These are phyloP conservation scores for Penstemon barbatus DNA, from an alignment of 257 asterid species.

Conservation along the genomic window DNA sequence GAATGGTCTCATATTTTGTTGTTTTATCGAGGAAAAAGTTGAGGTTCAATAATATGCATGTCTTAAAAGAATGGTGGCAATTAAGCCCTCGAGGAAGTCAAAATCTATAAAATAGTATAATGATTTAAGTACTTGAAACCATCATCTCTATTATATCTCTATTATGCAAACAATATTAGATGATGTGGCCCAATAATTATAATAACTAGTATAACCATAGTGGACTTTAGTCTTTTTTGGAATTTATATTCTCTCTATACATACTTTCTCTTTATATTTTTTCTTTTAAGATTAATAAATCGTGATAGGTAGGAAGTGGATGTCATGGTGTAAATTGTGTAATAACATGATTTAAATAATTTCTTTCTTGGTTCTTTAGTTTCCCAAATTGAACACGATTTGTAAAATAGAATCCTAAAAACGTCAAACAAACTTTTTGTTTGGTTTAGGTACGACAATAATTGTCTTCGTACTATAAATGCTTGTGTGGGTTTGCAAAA, in stretches of 20 bases:
- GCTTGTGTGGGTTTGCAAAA: neutral
- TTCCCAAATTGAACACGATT: neutral
- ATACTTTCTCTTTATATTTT: neutral
- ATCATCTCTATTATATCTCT: constrained; percentile 16
- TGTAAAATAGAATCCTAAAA: neutral
- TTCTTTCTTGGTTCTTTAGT: neutral
- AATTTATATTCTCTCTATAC: neutral
- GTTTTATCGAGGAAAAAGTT: constrained; percentile 33
- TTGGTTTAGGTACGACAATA: neutral
- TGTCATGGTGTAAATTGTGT: neutral
- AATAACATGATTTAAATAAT: neutral
- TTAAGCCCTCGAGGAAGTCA: constrained; percentile 34
- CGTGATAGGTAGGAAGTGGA: neutral
- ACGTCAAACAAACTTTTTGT: neutral
- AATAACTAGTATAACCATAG: constrained; percentile 26
- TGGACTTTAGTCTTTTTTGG: neutral
- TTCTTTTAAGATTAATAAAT: neutral
- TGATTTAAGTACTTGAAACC: constrained; percentile 29
- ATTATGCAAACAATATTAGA: constrained; percentile 39
- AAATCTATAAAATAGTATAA: constrained; percentile 27
- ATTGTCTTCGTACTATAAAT: neutral
- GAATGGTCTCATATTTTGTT: constrained; percentile 12
- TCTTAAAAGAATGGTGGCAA: constrained; percentile 33
- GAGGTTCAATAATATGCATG: constrained; percentile 35
- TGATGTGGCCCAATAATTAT: constrained; percentile 57